Conservation (phyloP, 345 rosid genomes). For the Citrus glauca region DNA sequence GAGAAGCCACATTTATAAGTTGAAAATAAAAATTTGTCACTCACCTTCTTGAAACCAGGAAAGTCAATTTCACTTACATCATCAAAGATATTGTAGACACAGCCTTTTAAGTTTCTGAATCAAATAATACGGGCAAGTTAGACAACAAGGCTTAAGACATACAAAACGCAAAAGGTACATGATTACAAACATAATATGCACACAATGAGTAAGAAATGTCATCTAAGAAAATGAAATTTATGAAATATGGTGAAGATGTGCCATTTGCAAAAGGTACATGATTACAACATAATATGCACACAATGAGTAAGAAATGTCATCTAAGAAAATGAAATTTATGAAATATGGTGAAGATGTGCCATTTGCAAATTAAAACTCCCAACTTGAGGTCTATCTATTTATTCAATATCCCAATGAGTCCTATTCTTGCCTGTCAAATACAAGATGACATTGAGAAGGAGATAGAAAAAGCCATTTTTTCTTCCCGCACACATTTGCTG, state of each 20-base stretch:
- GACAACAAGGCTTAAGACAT: background rate
- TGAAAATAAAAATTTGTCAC: conserved; percentile 15
- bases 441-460: conserved; percentile 65
- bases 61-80: conserved; percentile 50
- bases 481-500: conserved; percentile 89
- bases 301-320: background rate
- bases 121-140: conserved; percentile 10
- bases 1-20: background rate
- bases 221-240: background rate
- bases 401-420: background rate
- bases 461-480: conserved; percentile 80
- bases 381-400: background rate
- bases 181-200: background rate
- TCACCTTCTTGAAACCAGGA: conserved; percentile 79
- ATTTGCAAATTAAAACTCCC: background rate
- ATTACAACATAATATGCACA: background rate
- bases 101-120: conserved; percentile 68
- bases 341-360: background rate
- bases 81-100: conserved; percentile 63
- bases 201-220: background rate
- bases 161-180: background rate
- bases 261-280: background rate
- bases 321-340: background rate
- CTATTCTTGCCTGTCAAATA: conserved; percentile 65
- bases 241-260: background rate